phyloP scores from a whole-genome alignment of 2,329 filamentous ascomycete genomes.

The Neonectria faginata region DNA sequence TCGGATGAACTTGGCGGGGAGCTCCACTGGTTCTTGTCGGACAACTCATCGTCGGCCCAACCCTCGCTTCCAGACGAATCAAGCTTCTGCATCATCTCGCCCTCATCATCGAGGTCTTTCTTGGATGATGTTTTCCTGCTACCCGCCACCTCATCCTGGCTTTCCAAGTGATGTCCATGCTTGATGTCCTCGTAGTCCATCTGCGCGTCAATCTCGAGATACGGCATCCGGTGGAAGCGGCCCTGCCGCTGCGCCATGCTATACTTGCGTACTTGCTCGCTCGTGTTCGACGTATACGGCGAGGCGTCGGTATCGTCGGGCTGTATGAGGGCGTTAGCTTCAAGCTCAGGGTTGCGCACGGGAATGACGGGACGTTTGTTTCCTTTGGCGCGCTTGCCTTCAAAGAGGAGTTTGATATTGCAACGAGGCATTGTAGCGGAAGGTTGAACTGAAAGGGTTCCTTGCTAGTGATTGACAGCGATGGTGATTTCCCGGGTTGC shows the following conservation, averaged over 20 bases:
- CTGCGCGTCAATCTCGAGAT: background rate
- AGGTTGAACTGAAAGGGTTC: background rate
- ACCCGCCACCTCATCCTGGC: too few relatives aligned
- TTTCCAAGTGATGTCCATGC: background rate
- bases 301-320: background rate
- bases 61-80: background rate
- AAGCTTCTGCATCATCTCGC: background rate
- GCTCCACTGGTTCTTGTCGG: background rate
- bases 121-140: background rate
- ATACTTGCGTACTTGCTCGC: background rate
- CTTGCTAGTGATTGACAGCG: background rate
- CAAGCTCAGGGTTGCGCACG: background rate
- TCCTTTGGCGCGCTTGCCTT: too few relatives aligned
- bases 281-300: too few relatives aligned
- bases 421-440: background rate
- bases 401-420: background rate
- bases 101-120: background rate
- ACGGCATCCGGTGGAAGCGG: background rate
- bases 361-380: background rate
- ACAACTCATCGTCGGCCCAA: background rate
- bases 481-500: background rate
- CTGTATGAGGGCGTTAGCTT: background rate
- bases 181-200: background rate
- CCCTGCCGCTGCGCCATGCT: background rate
- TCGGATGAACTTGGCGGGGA: background rate